These are phyloP conservation scores for Populus pruinosa DNA, from an alignment of 345 rosid genomes.

Conservation along the genomic window DNA sequence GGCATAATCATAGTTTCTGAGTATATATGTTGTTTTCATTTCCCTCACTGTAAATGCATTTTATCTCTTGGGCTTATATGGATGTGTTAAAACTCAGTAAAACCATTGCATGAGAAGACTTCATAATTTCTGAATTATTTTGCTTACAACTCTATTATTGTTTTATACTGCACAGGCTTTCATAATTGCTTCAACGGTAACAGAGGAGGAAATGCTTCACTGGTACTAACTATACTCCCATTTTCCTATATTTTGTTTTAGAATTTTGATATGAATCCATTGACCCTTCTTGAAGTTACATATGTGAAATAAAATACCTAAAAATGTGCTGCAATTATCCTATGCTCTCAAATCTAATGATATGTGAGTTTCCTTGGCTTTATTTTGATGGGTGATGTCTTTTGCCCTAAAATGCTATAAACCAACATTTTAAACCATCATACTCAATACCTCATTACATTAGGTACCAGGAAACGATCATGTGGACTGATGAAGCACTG, in stretches of 20 bases:
- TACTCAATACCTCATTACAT: neutral
- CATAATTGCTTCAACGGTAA: constrained; percentile 93
- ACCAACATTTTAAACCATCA: neutral
- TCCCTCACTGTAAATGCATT: neutral
- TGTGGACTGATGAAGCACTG: constrained; percentile 64
- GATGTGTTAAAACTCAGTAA: neutral
- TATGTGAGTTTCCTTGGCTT: neutral
- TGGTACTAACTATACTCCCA: constrained; percentile 49
- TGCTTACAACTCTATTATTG: constrained; percentile 18
- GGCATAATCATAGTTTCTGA: neutral
- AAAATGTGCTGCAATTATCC: neutral
- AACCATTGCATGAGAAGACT: neutral
- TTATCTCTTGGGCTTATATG: neutral
- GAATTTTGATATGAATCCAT: neutral
- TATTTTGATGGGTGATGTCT: neutral
- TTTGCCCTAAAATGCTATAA: neutral
- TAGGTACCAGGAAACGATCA: constrained; percentile 78
- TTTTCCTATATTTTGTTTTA: constrained; percentile 4
- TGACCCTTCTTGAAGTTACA: neutral
- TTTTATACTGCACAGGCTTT: constrained; percentile 67
- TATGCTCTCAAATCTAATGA: neutral
- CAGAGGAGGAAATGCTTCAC: constrained; percentile 87
- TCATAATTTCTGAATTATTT: neutral
- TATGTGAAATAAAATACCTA: neutral
- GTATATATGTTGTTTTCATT: neutral